Conservation (phyloP, 257 asterid species). For the Striga asiatica region DNA sequence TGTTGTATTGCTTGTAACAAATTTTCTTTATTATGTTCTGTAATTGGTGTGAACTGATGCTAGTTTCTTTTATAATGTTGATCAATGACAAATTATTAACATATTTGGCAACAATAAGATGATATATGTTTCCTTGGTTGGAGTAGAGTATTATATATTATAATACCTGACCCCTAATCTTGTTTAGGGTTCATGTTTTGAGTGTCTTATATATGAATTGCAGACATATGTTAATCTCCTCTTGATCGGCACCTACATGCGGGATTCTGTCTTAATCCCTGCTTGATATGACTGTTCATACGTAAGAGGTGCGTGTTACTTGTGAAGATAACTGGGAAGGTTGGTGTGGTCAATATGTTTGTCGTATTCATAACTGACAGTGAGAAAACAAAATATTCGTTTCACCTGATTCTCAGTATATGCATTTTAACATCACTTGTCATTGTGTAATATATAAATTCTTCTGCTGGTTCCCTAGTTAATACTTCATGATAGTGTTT, state of each 20-base stretch:
- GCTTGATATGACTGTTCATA: conserved; percentile 58
- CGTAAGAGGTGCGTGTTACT: conserved; percentile 58
- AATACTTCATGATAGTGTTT: background rate
- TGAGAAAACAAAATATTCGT: background rate
- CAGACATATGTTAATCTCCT: conserved; percentile 46
- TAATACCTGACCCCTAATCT: conserved; percentile 34
- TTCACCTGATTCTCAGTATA: conserved; percentile 11
- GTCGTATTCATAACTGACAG: conserved; percentile 17
- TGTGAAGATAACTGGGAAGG: conserved; percentile 55
- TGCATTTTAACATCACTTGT: background rate
- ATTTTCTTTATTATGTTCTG: too few relatives aligned
- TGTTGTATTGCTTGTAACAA: too few relatives aligned
- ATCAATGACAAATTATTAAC: background rate
- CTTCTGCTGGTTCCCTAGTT: background rate
- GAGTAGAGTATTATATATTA: conserved; percentile 9
- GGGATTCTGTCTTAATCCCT: conserved; percentile 47
- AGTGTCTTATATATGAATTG: conserved; percentile 53
- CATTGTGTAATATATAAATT: background rate
- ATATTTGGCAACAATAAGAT: background rate
- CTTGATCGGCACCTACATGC: conserved; percentile 44
- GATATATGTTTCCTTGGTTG: background rate
- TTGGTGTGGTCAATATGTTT: conserved; percentile 39
- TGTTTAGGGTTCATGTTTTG: conserved; percentile 46
- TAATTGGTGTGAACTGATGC: too few relatives aligned
- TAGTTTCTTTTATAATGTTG: background rate